phyloP scores from a whole-genome alignment of 106 monocot genomes.

The Allium cepa region DNA sequence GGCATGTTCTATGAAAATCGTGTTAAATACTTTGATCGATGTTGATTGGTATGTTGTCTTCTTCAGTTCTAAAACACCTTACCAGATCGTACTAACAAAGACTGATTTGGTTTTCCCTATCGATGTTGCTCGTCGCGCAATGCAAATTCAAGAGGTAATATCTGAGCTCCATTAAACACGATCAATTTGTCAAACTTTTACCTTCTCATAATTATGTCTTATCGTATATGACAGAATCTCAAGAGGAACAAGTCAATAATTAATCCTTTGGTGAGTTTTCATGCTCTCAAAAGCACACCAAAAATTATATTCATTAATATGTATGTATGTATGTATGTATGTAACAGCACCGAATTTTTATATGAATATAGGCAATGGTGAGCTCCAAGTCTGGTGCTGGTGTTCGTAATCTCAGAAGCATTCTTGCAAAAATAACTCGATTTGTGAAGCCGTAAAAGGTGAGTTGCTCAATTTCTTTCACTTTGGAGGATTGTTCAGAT shows the following conservation, averaged over 20 bases:
- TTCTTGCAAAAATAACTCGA: constrained; percentile 70
- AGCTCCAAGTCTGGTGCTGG: constrained; percentile 97
- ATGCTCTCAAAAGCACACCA: not conserved
- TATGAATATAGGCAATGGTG: constrained; percentile 71
- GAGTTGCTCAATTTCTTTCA: not conserved
- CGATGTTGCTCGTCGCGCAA: constrained; percentile 95
- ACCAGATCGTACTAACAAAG: constrained; percentile 91
- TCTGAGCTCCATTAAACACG: not conserved
- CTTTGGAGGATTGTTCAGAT: no score
- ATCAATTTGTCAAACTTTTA: not conserved
- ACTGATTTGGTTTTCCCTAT: constrained; percentile 88
- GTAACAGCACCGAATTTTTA: not conserved
- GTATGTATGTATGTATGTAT: not conserved
- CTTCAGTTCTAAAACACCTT: constrained; percentile 75
- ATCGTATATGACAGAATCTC: constrained; percentile 42
- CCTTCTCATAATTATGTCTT: not conserved
- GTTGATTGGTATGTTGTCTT: not conserved
- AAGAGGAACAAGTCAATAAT: constrained; percentile 69
- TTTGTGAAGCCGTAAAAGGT: constrained; percentile 53
- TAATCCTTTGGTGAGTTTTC: constrained; percentile 66
- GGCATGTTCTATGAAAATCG: no score
- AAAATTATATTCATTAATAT: not conserved
- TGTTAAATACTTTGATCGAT: no score
- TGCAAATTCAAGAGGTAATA: constrained; percentile 93
- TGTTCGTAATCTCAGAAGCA: constrained; percentile 58